phyloP scores from a whole-genome alignment of 208 protist genomes.

The Crithidia bombi region DNA sequence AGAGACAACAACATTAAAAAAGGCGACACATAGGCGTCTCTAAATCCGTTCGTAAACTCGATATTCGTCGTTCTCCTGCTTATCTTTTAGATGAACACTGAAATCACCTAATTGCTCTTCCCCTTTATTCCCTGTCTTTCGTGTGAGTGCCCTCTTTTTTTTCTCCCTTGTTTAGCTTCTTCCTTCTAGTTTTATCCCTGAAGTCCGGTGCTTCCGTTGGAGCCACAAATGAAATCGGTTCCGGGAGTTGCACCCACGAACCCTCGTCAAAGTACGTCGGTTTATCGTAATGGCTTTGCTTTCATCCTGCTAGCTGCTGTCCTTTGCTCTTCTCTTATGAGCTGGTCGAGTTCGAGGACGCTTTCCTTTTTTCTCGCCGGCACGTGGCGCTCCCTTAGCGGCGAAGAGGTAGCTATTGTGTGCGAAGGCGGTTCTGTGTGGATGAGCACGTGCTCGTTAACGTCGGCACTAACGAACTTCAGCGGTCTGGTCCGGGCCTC shows the following conservation, averaged over 20 bases:
- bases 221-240: background rate
- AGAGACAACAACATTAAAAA: too few species aligned
- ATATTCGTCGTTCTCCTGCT: too few species aligned
- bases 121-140: too few species aligned
- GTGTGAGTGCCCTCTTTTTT: background rate
- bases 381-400: constrained; percentile 33
- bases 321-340: constrained; percentile 37
- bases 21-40: too few species aligned
- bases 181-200: background rate
- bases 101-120: too few species aligned
- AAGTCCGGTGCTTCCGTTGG: too few species aligned
- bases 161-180: background rate
- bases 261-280: background rate
- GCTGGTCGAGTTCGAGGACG: constrained; percentile 43
- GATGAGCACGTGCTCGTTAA: constrained; percentile 17
- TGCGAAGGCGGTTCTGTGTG: constrained; percentile 23
- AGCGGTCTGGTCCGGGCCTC: constrained; percentile 12
- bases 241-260: too few species aligned
- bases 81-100: too few species aligned
- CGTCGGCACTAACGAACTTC: constrained; percentile 14
- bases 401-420: constrained; percentile 5
- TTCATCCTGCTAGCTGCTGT: constrained; percentile 32
- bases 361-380: constrained; percentile 34
- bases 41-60: too few species aligned
- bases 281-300: constrained; percentile 21